Conservation (phyloP, 805 yeast genomes). For the Candida sanyiensis region DNA sequence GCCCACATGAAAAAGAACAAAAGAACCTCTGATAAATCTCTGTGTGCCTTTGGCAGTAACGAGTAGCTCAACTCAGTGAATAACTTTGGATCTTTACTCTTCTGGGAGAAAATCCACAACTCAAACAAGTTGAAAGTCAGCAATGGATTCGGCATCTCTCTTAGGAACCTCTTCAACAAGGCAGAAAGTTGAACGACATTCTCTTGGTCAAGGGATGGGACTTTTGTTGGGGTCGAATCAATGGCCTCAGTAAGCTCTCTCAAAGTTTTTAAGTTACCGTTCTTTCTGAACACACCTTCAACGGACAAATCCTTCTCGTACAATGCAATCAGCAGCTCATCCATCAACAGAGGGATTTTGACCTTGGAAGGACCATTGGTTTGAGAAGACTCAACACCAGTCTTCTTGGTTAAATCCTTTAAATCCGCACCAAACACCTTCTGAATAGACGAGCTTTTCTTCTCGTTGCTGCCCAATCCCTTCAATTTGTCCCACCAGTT, state of each 20-base stretch:
- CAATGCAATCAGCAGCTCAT: constrained; percentile 78
- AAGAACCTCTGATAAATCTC: constrained; percentile 83
- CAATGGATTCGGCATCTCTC: constrained; percentile 91
- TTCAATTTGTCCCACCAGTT: constrained; percentile 42
- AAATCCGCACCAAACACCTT: constrained; percentile 78
- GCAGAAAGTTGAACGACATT: constrained; percentile 92
- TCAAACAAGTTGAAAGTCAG: constrained; percentile 71
- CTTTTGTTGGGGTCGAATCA: constrained; percentile 63
- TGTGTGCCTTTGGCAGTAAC: constrained; percentile 71
- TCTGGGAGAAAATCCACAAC: constrained; percentile 70
- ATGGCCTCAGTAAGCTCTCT: constrained; percentile 68
- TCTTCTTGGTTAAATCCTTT: constrained; percentile 55
- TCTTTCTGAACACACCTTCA: constrained; percentile 93
- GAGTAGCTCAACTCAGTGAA: constrained; percentile 62
- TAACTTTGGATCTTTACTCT: constrained; percentile 37
- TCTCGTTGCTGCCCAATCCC: constrained; percentile 25
- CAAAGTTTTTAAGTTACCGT: constrained; percentile 85
- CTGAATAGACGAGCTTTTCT: constrained; percentile 13
- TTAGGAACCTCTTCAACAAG: constrained; percentile 77
- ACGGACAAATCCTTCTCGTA: constrained; percentile 89
- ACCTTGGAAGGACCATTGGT: constrained; percentile 81
- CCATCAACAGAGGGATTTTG: constrained; percentile 78
- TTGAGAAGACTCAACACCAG: constrained; percentile 78
- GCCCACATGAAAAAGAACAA: constrained; percentile 89
- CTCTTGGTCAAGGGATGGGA: constrained; percentile 68